Evolutionary conservation across 192 early-diverging fungal genomes (phyloP).

Genomic region (Coemansia sp.): DNA sequence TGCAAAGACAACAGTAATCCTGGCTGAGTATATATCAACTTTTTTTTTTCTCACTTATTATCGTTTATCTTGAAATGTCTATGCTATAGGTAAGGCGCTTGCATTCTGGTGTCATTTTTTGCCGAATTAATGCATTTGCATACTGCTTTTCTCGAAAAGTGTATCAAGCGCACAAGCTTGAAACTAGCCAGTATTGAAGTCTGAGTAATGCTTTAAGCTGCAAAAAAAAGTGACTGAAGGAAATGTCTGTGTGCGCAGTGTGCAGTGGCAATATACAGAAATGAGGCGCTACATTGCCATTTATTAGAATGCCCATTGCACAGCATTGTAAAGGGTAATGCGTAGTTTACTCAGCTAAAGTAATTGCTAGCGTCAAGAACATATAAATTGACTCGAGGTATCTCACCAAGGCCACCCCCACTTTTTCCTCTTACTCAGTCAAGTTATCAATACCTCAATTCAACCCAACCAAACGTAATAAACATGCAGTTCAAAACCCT

Average conservation of each 20-base stretch:
- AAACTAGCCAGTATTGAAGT: not conserved
- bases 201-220: not conserved
- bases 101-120: not conserved
- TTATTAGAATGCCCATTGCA: constrained; percentile 11
- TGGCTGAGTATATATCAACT: not conserved
- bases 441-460: constrained; percentile 7
- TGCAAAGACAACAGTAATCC: constrained; percentile 1
- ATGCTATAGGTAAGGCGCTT: not conserved
- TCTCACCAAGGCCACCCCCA: no score
- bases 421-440: not conserved
- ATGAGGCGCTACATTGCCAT: constrained; percentile 8
- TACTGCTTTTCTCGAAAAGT: not conserved
- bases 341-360: not conserved
- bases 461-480: not conserved
- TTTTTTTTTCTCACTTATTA: not conserved
- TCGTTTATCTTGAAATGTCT: not conserved
- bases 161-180: not conserved
- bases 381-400: constrained; percentile 4
- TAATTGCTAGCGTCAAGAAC: not conserved
- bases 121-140: not conserved
- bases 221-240: not conserved
- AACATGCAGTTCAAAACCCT: constrained; percentile 56
- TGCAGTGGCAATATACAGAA: constrained; percentile 12
- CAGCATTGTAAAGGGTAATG: not conserved
- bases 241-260: not conserved